phyloP scores from a whole-genome alignment of 2,329 filamentous ascomycete genomes.

The Stromatinia cepivora region DNA sequence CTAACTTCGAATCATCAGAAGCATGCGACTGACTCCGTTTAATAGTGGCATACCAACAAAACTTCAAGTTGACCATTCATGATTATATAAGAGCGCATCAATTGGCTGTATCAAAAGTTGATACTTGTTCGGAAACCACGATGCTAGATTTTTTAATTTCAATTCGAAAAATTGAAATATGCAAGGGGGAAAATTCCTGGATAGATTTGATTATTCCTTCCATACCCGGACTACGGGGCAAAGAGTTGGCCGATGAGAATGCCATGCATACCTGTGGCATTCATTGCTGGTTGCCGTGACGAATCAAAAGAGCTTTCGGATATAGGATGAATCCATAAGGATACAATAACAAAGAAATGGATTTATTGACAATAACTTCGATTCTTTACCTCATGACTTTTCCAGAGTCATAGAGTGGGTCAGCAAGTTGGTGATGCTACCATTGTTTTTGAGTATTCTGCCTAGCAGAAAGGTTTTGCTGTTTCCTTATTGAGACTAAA shows the following conservation, averaged over 20 bases:
- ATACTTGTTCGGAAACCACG: not conserved
- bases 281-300: not conserved
- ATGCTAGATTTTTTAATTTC: not conserved
- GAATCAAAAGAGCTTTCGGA: conserved; percentile 6
- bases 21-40: not conserved
- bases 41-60: not conserved
- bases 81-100: not conserved
- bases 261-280: not conserved
- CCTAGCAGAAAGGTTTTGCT: not conserved
- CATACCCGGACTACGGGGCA: not conserved
- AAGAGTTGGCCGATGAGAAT: not conserved
- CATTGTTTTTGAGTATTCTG: not conserved
- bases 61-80: not conserved
- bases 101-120: not conserved
- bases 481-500: not conserved
- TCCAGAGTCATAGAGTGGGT: not conserved
- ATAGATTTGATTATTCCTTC: not conserved
- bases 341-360: conserved; percentile 4
- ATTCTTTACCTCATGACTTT: not conserved
- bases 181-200: not conserved
- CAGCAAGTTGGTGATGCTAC: not conserved
- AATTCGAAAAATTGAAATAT: not conserved
- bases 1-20: not conserved
- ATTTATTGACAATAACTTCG: not conserved
- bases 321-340: not conserved